Percentiles rank a stretch among this genome's conserved stretches.
Conservation (phyloP, 2,329 filamentous ascomycete species). For the Aurifilum marmelostoma region DNA sequence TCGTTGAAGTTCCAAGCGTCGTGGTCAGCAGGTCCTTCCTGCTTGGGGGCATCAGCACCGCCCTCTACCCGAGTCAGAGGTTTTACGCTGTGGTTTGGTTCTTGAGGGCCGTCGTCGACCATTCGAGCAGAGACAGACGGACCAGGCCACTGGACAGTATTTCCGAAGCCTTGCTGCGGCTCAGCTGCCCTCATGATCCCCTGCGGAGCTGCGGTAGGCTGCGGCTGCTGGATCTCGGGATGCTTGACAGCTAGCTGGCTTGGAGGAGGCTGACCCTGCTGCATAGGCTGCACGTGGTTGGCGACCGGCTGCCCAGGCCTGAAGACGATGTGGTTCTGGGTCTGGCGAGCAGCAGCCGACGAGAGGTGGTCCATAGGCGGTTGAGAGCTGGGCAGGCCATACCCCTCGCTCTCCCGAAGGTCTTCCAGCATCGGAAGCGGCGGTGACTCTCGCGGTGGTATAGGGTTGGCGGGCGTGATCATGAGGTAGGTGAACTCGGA, state of each 20-base stretch:
- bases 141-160: constrained; percentile 39
- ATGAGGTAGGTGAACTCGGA: constrained; percentile 70
- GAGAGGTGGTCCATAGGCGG: constrained; percentile 40
- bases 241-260: constrained; percentile 36
- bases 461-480: constrained; percentile 67
- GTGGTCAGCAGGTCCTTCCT: constrained; percentile 50
- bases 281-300: constrained; percentile 54
- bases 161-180: constrained; percentile 37
- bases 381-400: constrained; percentile 48
- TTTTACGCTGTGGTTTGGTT: constrained; percentile 46
- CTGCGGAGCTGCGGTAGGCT: constrained; percentile 47
- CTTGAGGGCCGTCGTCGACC: constrained; percentile 31
- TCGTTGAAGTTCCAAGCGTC: constrained; percentile 97
- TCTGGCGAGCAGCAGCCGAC: constrained; percentile 14
- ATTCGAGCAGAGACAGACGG: constrained; percentile 34
- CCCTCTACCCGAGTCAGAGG: constrained; percentile 44
- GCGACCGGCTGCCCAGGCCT: constrained; percentile 46
- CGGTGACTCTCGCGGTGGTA: constrained; percentile 66
- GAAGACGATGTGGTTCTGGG: constrained; percentile 24
- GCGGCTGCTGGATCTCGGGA: constrained; percentile 36
- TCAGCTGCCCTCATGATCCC: constrained; percentile 24
- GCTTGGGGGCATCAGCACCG: constrained; percentile 54
- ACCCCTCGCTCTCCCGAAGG: constrained; percentile 57
- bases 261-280: constrained; percentile 43
- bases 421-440: constrained; percentile 63